Percentiles rank a stretch among this genome's conserved stretches.
Evolutionary conservation across 768 basidiomycete genomes (phyloP).

Genomic region (Boletus patriciae): DNA sequence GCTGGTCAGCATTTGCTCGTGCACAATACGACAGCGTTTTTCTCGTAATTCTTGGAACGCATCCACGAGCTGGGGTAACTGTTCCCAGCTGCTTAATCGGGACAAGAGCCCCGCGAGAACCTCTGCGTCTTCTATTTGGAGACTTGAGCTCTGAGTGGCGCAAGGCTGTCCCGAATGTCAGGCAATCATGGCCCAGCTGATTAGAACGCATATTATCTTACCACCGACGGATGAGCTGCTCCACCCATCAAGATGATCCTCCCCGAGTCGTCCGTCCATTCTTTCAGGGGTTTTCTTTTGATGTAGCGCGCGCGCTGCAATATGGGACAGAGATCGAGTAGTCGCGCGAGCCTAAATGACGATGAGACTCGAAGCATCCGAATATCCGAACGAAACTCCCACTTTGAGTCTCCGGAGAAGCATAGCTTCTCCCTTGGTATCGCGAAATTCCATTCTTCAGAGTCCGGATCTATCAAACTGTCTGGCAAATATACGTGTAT

Average conservation of each 20-base stretch:
- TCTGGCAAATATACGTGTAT: conserved; percentile 40
- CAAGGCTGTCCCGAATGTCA: conserved; percentile 41
- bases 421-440: conserved; percentile 36
- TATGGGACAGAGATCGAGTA: conserved; percentile 35
- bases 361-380: not conserved
- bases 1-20: conserved; percentile 43
- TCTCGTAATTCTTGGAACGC: conserved; percentile 59
- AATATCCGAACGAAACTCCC: conserved; percentile 5
- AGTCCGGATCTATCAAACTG: conserved; percentile 30
- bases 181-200: not conserved
- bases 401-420: conserved; percentile 38
- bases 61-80: conserved; percentile 48
- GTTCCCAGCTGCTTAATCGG: conserved; percentile 42
- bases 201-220: conserved; percentile 24
- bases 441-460: conserved; percentile 32
- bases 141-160: conserved; percentile 36
- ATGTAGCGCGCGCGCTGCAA: conserved; percentile 40
- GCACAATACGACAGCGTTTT: conserved; percentile 41
- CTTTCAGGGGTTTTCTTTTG: conserved; percentile 33
- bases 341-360: conserved; percentile 32
- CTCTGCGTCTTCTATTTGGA: conserved; percentile 32
- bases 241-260: conserved; percentile 54
- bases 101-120: conserved; percentile 34
- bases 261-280: conserved; percentile 47
- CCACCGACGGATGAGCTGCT: conserved; percentile 55